Percentiles rank a stretch among this genome's conserved stretches.
Conservation (phyloP, 148 eudicot species). For the Polygonum maritimum region DNA sequence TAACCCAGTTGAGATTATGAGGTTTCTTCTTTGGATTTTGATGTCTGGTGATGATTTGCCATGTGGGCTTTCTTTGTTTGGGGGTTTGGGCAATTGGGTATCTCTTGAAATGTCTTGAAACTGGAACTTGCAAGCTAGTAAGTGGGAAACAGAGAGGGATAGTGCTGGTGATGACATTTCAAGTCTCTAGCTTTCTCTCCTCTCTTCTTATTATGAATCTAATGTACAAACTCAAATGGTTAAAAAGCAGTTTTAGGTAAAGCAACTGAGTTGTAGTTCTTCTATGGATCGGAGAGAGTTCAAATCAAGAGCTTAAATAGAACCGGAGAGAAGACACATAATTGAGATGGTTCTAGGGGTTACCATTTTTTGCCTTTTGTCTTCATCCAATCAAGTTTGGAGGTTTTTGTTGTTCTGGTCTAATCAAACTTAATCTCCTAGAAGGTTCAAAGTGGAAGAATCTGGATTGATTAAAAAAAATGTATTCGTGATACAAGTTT, state of each 20-base stretch:
- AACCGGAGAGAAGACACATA: neutral
- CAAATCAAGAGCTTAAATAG: neutral
- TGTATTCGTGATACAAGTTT: neutral
- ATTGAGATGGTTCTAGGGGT: conserved; percentile 2
- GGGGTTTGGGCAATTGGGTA: conserved; percentile 24
- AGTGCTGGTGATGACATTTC: conserved; percentile 37
- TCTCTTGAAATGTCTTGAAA: conserved; percentile 31
- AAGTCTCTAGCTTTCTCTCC: neutral
- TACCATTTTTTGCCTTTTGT: neutral
- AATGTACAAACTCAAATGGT: neutral
- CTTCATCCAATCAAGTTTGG: neutral
- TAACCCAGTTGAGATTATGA: conserved; percentile 35
- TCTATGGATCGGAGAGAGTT: neutral
- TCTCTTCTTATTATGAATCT: neutral
- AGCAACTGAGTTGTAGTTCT: neutral
- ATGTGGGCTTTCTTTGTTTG: conserved; percentile 20
- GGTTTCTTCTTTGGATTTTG: conserved; percentile 36
- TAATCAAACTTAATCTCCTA: conserved; percentile 4
- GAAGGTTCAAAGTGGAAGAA: neutral
- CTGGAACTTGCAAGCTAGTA: conserved; percentile 35
- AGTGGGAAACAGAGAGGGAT: conserved; percentile 27
- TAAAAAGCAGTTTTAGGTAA: neutral
- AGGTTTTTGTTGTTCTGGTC: neutral
- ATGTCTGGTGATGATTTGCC: conserved; percentile 15
- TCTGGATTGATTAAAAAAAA: neutral